Evolutionary conservation across 345 rosid genomes (phyloP), one percentile per base, ranked within the genome.

Genomic region (Euclidium syriacum): DNA sequence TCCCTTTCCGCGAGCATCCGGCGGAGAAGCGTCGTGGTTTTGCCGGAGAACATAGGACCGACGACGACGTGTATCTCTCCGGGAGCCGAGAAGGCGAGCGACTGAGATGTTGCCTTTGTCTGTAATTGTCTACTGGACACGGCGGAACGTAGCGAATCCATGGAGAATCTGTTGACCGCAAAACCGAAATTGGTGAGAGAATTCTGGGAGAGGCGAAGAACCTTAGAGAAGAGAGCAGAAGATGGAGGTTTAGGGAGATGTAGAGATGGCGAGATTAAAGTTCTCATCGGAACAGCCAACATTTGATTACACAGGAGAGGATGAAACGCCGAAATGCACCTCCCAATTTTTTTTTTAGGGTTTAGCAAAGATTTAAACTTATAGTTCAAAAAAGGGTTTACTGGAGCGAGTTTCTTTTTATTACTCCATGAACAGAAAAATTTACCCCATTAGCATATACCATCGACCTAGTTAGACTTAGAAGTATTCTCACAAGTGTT

Each of bases 41-140:
- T 88, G 0, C 95, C 98, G 29, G 98, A 83, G 61, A 88, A 88
- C 91, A 91, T 84, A 4, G 95, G 96, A 6, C 98, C 98, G 7
- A 86, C 82, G 16, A 88, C 81, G 63, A 91, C 95, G 67, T 88
- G 98, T 58, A 85, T 70, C 76, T 84, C 91, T 2, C 96, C 96
- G 14, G 70, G 36, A 29, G 69, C 2, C 3, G 43, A 25, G 27
- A 23, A 18, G 18, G 78, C 68, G 3, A 75, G 19, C 8, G 82
- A 35, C 6, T 78, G 59, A 17, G 52, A 62, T 7, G 78, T 16
- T 2, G 80, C 64, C 2, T 65, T 67, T 9, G 73, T 46, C 1
- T 65, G 76, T 48, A 68, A 5, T n/a, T 59, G 18, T 30, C 71
- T 67, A 17, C 18, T 60, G 27, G 49, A 69, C 20, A 52, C 25